These are phyloP conservation scores for Hansenula sp. DNA, from an alignment of 1,139 yeast genomes.

Conservation along the genomic window DNA sequence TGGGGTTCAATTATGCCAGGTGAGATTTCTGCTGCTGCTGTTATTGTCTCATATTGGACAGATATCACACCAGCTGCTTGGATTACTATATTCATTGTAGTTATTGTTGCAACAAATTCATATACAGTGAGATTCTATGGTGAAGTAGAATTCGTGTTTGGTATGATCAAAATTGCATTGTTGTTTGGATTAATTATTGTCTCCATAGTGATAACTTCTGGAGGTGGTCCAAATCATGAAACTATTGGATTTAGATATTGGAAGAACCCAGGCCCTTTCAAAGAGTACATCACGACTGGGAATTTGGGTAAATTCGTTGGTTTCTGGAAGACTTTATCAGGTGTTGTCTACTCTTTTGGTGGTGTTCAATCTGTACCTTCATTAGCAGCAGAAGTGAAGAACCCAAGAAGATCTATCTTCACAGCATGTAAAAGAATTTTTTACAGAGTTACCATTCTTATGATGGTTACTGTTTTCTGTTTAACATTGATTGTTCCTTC, in stretches of 20 bases:
- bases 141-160: constrained; percentile 56
- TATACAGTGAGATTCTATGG: constrained; percentile 66
- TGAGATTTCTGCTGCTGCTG: constrained; percentile 71
- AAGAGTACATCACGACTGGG: constrained; percentile 40
- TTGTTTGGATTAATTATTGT: constrained; percentile 60
- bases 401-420: constrained; percentile 40
- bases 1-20: constrained; percentile 67
- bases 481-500: constrained; percentile 40
- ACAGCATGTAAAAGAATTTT: constrained; percentile 34
- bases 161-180: constrained; percentile 52
- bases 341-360: constrained; percentile 31
- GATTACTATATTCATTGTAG: constrained; percentile 51
- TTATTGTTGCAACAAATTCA: constrained; percentile 48
- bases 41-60: constrained; percentile 62
- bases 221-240: constrained; percentile 49
- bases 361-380: constrained; percentile 37
- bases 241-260: constrained; percentile 54
- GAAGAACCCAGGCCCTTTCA: constrained; percentile 53
- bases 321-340: constrained; percentile 32
- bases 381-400: constrained; percentile 39
- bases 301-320: constrained; percentile 42
- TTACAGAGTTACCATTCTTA: constrained; percentile 27
- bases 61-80: constrained; percentile 58
- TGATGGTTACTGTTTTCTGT: constrained; percentile 36
- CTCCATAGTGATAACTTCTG: constrained; percentile 48